phyloP scores from a whole-genome alignment of 257 asterid genomes.

The Gentiana dahurica region DNA sequence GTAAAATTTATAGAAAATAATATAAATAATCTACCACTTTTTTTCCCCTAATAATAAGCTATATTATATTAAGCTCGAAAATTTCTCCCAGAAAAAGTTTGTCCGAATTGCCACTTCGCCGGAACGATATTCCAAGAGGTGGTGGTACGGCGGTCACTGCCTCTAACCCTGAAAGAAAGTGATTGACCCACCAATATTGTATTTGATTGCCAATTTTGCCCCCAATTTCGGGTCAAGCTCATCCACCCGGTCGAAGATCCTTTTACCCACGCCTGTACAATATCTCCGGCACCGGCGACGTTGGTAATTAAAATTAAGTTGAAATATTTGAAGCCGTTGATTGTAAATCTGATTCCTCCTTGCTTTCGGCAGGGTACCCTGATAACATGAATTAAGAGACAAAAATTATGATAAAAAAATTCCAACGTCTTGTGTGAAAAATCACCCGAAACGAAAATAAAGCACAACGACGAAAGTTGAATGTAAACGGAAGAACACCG shows the following conservation, averaged over 20 bases:
- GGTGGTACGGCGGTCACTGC: slow-evolving; percentile 48
- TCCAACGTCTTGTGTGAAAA: too few species aligned
- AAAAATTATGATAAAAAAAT: too few species aligned
- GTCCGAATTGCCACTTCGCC: slow-evolving; percentile 68
- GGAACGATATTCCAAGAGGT: slow-evolving; percentile 61
- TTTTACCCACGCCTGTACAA: slow-evolving; percentile 45
- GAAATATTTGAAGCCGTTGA: slow-evolving; percentile 65
- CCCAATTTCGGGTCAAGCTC: slow-evolving; percentile 69
- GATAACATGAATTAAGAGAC: neutral
- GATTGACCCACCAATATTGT: slow-evolving; percentile 39
- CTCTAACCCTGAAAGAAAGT: slow-evolving; percentile 52
- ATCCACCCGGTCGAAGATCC: slow-evolving; percentile 61
- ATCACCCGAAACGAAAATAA: too few species aligned
- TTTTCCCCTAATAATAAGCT: too few species aligned
- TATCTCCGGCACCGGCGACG: slow-evolving; percentile 74
- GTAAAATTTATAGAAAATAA: neutral
- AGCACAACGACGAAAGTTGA: too few species aligned
- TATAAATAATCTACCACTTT: neutral
- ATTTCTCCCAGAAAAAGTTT: slow-evolving; percentile 55
- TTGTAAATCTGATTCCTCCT: slow-evolving; percentile 70
- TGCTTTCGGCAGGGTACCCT: slow-evolving; percentile 44
- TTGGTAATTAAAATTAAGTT: slow-evolving; percentile 50
- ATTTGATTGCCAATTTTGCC: slow-evolving; percentile 72
- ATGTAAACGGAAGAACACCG: too few species aligned
- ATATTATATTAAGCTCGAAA: slow-evolving; percentile 31